These are phyloP conservation scores for Hanseniaspora gamundiae DNA, from an alignment of 1,139 yeast genomes.

Conservation along the genomic window DNA sequence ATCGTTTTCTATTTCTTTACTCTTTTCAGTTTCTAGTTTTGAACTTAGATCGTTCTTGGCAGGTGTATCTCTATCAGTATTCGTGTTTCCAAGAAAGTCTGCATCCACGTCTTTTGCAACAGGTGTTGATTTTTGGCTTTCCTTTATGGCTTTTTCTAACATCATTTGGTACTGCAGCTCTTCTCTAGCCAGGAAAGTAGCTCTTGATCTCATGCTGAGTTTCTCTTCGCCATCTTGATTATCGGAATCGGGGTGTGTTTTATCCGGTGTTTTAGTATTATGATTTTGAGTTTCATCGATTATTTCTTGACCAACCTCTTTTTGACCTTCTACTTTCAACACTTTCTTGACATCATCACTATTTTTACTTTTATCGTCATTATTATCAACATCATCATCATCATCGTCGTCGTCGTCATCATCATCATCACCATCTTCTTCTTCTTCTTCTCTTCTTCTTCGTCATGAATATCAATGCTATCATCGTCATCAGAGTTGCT, in stretches of 20 bases:
- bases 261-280: constrained; percentile 8
- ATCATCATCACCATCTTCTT: not conserved
- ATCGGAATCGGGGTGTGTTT: not conserved
- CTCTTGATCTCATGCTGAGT: constrained; percentile 18
- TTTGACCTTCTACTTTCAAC: constrained; percentile 1
- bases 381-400: no score
- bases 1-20: not conserved
- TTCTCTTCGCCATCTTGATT: not conserved
- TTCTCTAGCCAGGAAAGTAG: constrained; percentile 27
- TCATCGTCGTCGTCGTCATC: no score
- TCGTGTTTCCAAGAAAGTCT: no score
- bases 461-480: constrained; percentile 11
- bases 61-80: no score
- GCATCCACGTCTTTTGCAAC: no score
- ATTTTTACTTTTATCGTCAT: constrained; percentile 3
- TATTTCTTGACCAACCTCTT: no score
- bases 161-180: constrained; percentile 29
- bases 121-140: constrained; percentile 18
- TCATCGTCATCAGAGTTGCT: constrained; percentile 13
- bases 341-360: not conserved
- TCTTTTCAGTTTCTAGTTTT: not conserved
- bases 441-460: not conserved
- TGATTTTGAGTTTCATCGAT: constrained; percentile 11
- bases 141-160: constrained; percentile 28
- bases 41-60: not conserved